phyloP scores from a whole-genome alignment of 768 basidiomycete genomes.

The Mycena rebaudengoi region DNA sequence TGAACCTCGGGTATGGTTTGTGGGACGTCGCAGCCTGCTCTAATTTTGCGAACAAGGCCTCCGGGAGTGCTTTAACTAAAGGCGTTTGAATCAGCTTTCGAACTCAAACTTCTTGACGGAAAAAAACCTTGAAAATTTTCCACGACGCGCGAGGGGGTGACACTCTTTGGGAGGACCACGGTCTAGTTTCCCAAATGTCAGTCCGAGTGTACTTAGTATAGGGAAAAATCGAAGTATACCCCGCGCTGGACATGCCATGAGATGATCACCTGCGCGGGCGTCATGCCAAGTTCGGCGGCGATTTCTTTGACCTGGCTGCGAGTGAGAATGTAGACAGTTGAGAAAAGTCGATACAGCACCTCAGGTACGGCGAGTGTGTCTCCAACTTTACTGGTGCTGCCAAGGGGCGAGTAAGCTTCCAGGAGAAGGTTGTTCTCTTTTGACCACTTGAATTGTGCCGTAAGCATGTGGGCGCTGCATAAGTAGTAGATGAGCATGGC shows the following conservation, averaged over 20 bases:
- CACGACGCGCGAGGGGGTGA: constrained; percentile 69
- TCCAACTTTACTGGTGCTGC: constrained; percentile 65
- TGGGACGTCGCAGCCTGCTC: constrained; percentile 64
- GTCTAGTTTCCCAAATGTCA: constrained; percentile 47
- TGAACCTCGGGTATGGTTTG: constrained; percentile 60
- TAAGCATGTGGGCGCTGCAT: background rate
- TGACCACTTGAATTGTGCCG: constrained; percentile 59
- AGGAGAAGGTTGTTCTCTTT: constrained; percentile 70
- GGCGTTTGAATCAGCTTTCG: background rate
- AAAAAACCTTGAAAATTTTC: constrained; percentile 72
- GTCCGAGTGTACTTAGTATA: background rate
- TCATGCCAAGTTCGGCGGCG: constrained; percentile 69
- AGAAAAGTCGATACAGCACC: too few species aligned
- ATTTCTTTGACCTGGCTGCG: constrained; percentile 69
- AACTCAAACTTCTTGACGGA: background rate
- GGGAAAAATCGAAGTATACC: constrained; percentile 53
- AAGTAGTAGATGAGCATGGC: background rate
- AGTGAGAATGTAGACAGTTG: too few species aligned
- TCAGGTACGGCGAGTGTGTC: constrained; percentile 66
- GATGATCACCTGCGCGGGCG: constrained; percentile 78
- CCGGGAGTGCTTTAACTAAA: constrained; percentile 48
- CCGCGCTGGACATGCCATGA: constrained; percentile 84
- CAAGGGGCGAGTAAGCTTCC: constrained; percentile 82
- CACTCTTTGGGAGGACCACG: constrained; percentile 80
- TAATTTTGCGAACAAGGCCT: constrained; percentile 50